These are phyloP conservation scores for Saccharomycopsis vini DNA, from an alignment of 805 yeast species.

Conservation along the genomic window DNA sequence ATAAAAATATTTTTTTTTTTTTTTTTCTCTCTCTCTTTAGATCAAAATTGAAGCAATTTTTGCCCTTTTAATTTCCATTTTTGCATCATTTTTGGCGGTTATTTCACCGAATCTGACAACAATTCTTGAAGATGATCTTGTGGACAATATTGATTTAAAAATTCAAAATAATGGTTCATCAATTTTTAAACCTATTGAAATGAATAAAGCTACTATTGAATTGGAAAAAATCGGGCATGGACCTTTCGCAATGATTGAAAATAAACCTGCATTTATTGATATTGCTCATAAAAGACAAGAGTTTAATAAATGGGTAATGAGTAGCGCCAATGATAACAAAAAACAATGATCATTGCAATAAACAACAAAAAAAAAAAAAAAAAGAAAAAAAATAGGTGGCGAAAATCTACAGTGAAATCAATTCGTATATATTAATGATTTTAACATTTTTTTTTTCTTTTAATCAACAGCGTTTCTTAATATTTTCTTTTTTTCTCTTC, in stretches of 20 bases:
- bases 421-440: too few species aligned
- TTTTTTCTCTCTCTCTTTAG: slow-evolving; percentile 16
- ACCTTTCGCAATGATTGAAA: slow-evolving; percentile 40
- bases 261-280: slow-evolving; percentile 45
- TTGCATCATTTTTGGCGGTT: slow-evolving; percentile 32
- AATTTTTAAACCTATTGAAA: slow-evolving; percentile 37
- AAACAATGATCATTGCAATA: too few species aligned
- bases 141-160: neutral
- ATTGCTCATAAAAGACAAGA: slow-evolving; percentile 36
- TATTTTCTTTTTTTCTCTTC: too few species aligned
- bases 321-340: too few species aligned
- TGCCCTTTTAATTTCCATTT: slow-evolving; percentile 36
- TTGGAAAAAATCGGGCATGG: slow-evolving; percentile 39
- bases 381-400: too few species aligned
- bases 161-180: slow-evolving; percentile 9
- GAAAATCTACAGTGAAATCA: too few species aligned
- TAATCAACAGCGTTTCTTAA: too few species aligned
- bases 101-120: slow-evolving; percentile 24
- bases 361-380: too few species aligned
- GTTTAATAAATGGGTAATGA: slow-evolving; percentile 15
- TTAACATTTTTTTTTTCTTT: too few species aligned
- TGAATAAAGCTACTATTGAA: slow-evolving; percentile 39
- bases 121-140: slow-evolving; percentile 20
- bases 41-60: slow-evolving; percentile 41
- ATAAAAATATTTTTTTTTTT: neutral